Evolutionary conservation across 202 grass and related monocot genomes (phyloP).

Genomic region (Bolboschoenoplectus hybrid): DNA sequence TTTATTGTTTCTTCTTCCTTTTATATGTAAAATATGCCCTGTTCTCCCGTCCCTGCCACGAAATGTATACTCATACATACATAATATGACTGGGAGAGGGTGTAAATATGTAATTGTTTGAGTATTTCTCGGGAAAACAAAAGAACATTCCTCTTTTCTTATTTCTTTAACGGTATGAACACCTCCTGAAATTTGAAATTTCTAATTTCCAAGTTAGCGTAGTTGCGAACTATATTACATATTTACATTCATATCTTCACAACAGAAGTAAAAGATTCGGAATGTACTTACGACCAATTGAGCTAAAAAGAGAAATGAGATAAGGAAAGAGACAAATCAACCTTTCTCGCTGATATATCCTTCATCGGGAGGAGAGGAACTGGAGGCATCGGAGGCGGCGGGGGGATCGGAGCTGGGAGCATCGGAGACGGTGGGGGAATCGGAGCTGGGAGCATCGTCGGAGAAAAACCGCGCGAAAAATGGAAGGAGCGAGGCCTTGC

Average conservation of each 20-base stretch:
- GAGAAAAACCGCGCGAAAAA: slow-evolving; percentile 23
- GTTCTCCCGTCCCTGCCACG: neutral
- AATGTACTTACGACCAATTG: neutral
- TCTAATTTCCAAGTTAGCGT: neutral
- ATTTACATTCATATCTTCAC: neutral
- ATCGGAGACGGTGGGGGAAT: slow-evolving; percentile 17
- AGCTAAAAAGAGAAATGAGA: slow-evolving; percentile 15
- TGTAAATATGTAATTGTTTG: slow-evolving; percentile 1
- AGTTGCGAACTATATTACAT: neutral
- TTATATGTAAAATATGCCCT: neutral
- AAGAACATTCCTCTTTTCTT: neutral
- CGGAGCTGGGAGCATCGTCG: slow-evolving; percentile 14
- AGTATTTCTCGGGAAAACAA: neutral
- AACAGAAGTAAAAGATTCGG: neutral
- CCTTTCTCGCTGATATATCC: slow-evolving; percentile 39
- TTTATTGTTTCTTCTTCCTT: neutral
- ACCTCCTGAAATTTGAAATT: neutral
- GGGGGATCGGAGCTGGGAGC: slow-evolving; percentile 1
- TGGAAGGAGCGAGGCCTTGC: slow-evolving; percentile 15
- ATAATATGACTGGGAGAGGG: neutral
- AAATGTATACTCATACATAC: neutral
- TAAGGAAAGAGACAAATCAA: slow-evolving; percentile 7
- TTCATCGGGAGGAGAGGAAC: neutral
- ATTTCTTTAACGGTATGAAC: neutral
- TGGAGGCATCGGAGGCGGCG: neutral